Evolutionary conservation across 208 protist genomes (phyloP).

Genomic region (Histomonas meleagridis): DNA sequence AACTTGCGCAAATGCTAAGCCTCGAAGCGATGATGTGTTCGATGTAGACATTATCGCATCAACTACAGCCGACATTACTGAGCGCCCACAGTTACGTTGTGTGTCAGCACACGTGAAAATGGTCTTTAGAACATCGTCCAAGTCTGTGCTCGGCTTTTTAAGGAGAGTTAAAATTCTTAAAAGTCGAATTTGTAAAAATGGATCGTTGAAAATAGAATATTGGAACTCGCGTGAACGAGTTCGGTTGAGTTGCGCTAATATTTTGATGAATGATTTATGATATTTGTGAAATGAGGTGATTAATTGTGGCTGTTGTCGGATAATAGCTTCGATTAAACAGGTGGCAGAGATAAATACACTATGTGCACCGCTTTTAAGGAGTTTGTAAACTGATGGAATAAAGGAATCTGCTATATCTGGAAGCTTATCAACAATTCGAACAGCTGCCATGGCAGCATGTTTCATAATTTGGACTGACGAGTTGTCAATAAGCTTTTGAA

Average conservation of each 20-base stretch:
- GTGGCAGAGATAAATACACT: background rate
- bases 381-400: background rate
- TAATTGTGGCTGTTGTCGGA: background rate
- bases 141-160: background rate
- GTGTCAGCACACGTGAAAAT: background rate
- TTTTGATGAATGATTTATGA: background rate
- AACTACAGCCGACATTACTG: background rate
- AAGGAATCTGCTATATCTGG: background rate
- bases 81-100: background rate
- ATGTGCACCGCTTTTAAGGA: background rate
- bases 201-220: constrained; percentile 4
- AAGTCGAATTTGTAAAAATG: constrained; percentile 18
- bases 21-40: background rate
- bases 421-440: background rate
- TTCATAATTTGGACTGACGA: background rate
- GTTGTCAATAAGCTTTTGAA: background rate
- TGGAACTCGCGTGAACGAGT: background rate
- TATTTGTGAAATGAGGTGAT: background rate
- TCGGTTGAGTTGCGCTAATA: no score
- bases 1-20: background rate
- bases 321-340: background rate
- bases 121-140: background rate
- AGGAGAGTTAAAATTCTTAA: background rate
- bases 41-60: background rate
- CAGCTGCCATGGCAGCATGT: background rate